These are phyloP conservation scores for Mycocentrospora acerina DNA, from an alignment of 2,329 filamentous ascomycete species.

Conservation along the genomic window DNA sequence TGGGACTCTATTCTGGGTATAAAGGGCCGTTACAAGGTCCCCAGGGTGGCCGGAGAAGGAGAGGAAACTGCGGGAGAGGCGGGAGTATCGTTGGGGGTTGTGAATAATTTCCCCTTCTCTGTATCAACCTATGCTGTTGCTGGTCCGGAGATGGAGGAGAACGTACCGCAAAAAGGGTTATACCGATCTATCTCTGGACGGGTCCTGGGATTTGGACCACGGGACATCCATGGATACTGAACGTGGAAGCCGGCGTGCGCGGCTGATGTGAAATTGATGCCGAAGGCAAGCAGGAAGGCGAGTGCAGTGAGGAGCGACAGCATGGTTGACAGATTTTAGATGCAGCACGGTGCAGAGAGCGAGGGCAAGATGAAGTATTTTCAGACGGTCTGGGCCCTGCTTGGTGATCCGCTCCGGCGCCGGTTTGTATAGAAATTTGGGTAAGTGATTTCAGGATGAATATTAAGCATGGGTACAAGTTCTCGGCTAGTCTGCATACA, in stretches of 20 bases:
- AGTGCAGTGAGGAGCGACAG: conserved; percentile 2
- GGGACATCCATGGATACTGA: conserved; percentile 8
- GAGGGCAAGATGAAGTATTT: not conserved
- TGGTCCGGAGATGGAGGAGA: not conserved
- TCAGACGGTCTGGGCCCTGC: not conserved
- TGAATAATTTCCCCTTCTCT: conserved; percentile 7
- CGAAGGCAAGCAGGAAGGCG: conserved; percentile 3
- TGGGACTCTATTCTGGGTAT: conserved; percentile 6
- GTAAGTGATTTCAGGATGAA: too few relatives aligned
- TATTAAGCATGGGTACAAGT: too few relatives aligned
- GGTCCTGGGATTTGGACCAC: conserved; percentile 4
- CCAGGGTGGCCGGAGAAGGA: conserved; percentile 10
- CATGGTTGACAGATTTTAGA: not conserved
- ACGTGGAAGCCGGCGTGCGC: conserved; percentile 10
- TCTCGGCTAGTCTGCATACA: too few relatives aligned
- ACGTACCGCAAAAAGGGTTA: conserved; percentile 10
- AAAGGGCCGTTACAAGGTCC: conserved; percentile 7
- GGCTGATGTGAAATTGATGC: conserved; percentile 4
- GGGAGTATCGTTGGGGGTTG: conserved; percentile 7
- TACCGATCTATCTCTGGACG: conserved; percentile 6
- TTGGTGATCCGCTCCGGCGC: too few relatives aligned
- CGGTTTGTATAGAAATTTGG: too few relatives aligned
- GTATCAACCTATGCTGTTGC: not conserved
- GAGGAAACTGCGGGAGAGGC: conserved; percentile 6
- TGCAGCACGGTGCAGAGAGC: conserved; percentile 1